Evolutionary conservation across 176 grass and related monocot species (phyloP).

Genomic region (Stipa capillata): DNA sequence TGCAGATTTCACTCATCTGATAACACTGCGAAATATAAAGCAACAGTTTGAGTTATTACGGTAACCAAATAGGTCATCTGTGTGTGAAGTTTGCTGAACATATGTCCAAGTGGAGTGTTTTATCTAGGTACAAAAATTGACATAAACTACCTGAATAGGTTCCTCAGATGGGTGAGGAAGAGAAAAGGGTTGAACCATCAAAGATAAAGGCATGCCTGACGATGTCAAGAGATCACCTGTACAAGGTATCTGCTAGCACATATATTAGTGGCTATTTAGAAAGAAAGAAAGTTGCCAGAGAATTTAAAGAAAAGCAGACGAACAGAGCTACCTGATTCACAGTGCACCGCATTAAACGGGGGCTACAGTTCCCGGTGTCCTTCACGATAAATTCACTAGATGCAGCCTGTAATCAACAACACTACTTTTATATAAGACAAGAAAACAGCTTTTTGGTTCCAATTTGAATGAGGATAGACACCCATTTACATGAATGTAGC

Average conservation of each 20-base stretch:
- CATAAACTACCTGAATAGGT: conserved; percentile 56
- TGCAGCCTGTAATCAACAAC: conserved; percentile 43
- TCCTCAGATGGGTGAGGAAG: conserved; percentile 84
- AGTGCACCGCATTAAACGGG: conserved; percentile 80
- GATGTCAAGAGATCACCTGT: conserved; percentile 76
- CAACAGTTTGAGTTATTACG: background rate
- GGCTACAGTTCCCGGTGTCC: conserved; percentile 87
- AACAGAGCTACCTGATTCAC: conserved; percentile 60
- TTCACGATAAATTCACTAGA: conserved; percentile 78
- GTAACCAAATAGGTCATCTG: background rate
- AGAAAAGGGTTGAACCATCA: conserved; percentile 84
- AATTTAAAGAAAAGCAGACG: background rate
- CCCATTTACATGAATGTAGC: background rate
- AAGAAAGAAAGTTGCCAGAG: background rate
- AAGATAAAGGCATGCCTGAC: conserved; percentile 73
- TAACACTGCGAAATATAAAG: background rate
- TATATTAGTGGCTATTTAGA: conserved; percentile 20
- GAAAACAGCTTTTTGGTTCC: background rate
- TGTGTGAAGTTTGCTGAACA: background rate
- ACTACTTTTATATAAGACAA: background rate
- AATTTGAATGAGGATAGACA: background rate
- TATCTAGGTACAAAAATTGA: background rate
- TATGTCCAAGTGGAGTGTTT: background rate
- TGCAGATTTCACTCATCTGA: background rate
- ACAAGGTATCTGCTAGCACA: conserved; percentile 70